Base-by-base conservation (phyloP, 78 protist genomes). In the Dictyostelium discoideum region DNA sequence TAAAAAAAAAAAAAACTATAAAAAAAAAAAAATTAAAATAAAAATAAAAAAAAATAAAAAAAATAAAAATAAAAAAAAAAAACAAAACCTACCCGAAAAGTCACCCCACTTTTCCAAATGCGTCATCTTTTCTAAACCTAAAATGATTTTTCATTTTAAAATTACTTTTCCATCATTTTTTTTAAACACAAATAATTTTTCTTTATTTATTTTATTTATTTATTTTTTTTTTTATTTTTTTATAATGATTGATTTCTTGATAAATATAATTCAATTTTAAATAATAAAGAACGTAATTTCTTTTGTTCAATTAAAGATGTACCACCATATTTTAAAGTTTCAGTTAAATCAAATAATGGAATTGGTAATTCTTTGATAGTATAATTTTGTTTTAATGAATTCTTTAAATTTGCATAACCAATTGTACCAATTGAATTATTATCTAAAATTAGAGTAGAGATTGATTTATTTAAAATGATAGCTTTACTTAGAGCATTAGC, bases 231-330 rank as follows among this genome's bases (percentile, higher is more conserved):
- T 78, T 37, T 78, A 6, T 42, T 42, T 81, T 9, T 50, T 83
- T 84, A 84, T 60, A 84, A 39, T 18, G 50, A 24, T 88, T 88
- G 94, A 80, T 88, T 88, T 81, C 94, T 88, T 13, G 85, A 78
- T 67, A 88, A 39, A 80, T 88, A 88, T 24, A 29, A 44, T 81
- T 88, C 87, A 78, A 88, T 88, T 72, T 88, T 88, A 22, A 88
- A 81, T 42, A 88, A 42, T 22, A 88, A 26, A 11, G 94, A 88
- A 42, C 86, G 32, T 16, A 81, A 29, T 84, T 88, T 88, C 5
- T 88, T 78, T 42, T 88, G 54, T 80, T 88, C 94, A 26, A 88
- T 29, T 26, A 42, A 0, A 1, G 94, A 26, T 5, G 87, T 65
- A 26, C 94, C 82, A 44, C 40, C 44, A 44, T 65, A 67, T 40